Evolutionary conservation across 2,329 filamentous ascomycete species (phyloP).

Genomic region (Fusarium nodosum): DNA sequence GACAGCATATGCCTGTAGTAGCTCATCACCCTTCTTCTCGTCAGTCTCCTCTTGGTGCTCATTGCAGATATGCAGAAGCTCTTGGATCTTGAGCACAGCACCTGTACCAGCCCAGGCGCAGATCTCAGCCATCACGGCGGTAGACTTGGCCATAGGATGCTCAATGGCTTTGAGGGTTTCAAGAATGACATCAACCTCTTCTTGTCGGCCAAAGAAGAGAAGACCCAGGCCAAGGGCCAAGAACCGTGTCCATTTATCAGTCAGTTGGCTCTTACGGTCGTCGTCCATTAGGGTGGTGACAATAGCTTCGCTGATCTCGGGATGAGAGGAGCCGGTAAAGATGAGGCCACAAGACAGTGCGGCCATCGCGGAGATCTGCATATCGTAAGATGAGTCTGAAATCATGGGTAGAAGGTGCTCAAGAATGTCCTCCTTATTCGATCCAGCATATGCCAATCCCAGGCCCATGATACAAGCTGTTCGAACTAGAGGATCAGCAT

Average conservation of each 20-base stretch:
- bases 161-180: conserved; percentile 98
- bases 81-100: conserved; percentile 96
- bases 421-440: conserved; percentile 89
- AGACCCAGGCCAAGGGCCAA: conserved; percentile 93
- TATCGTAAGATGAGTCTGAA: conserved; percentile 83
- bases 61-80: conserved; percentile 97
- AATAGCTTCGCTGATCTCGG: conserved; percentile 92
- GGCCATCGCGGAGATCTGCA: conserved; percentile 97
- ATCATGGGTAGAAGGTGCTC: conserved; percentile 90
- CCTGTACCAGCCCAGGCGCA: conserved; percentile 99
- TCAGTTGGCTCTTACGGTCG: conserved; percentile 88
- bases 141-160: conserved; percentile 97
- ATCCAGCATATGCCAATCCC: conserved; percentile 93
- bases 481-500: conserved; percentile 81
- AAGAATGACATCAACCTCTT: conserved; percentile 97
- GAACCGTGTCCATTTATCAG: conserved; percentile 98
- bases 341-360: conserved; percentile 90
- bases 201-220: conserved; percentile 95
- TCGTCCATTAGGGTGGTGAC: conserved; percentile 94
- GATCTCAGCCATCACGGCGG: conserved; percentile 92
- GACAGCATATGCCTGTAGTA: conserved; percentile 96
- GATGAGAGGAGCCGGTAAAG: conserved; percentile 92
- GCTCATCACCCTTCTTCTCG: conserved; percentile 94
- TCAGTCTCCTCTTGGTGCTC: conserved; percentile 96
- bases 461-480: conserved; percentile 95